Evolutionary conservation across 148 eudicot species (phyloP), one percentile per base, ranked within the genome.

Genomic region (Heliamphora exappendiculata): DNA sequence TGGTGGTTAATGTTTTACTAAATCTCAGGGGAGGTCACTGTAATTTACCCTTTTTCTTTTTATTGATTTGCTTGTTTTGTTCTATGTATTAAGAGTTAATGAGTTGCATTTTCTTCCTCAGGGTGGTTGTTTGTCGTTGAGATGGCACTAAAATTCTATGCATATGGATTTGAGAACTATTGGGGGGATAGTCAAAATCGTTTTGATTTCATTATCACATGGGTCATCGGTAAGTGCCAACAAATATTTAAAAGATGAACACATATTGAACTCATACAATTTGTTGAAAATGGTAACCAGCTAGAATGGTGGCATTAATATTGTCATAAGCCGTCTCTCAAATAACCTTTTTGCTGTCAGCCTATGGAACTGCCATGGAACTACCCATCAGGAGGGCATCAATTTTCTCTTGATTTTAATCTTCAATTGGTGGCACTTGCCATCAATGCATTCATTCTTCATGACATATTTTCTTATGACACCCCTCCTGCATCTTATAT

Each of bases 131-230:
- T 93, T 88, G 94, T 95, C 47, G 70, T 89, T 67, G 99, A 95
- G 81, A 89, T 95, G 99, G 89, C 77, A 60, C 80, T 95, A 41
- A 95, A 95, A 85, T 83, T 93, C 65, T 95, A 91, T 81, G 76
- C 97, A 16, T 82, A 76, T 83, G 99, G 99, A 72, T 93, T 93
- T 75, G 91, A 85, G 69, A 95, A 95, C 81, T 95, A 95, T 76
- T 95, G 99, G 99, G 87, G 91, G 82, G 98, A 91, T 81, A 91
- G 99, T 67, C 96, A 83, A 88, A 95, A 95, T 82, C 96, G 89
- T 31, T 95, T 95, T 57, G 99, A 95, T 86, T 95, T 88, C 73
- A 31, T 95, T 70, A 77, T 95, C 79, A 95, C 99, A 3, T 91
- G 90, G 94, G 94, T 95, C 29, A 95, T 95, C 84, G 98, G 98